Evolutionary conservation across 495 filamentous ascomycete species (phyloP).

Genomic region (Bryoglossum gracile): DNA sequence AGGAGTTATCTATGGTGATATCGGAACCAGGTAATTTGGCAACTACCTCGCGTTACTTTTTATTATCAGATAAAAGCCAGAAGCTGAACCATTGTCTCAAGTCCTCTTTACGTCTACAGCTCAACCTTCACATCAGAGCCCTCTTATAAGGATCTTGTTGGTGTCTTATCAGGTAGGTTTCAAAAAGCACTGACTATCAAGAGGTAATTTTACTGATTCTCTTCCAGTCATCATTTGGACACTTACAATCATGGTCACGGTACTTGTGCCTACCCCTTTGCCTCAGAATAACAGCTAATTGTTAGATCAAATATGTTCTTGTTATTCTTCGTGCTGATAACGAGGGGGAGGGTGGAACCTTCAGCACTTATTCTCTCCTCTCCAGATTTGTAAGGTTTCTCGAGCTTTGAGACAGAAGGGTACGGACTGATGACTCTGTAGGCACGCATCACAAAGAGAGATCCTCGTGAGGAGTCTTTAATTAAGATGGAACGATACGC

Average conservation of each 20-base stretch:
- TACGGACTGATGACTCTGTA: background rate
- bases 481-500: conserved; percentile 52
- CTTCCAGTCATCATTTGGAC: conserved; percentile 69
- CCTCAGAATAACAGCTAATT: background rate
- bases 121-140: conserved; percentile 54
- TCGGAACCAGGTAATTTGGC: no score
- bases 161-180: conserved; percentile 30
- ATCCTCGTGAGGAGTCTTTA: conserved; percentile 19
- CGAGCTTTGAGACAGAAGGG: background rate
- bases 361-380: conserved; percentile 60
- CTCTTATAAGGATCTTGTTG: conserved; percentile 51
- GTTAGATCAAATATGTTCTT: conserved; percentile 47
- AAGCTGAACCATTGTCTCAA: no score
- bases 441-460: conserved; percentile 27
- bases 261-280: conserved; percentile 34
- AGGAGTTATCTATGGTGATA: conserved; percentile 50
- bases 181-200: conserved; percentile 37
- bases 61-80: no score
- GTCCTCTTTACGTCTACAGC: conserved; percentile 63
- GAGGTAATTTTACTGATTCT: conserved; percentile 56
- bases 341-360: conserved; percentile 71
- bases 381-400: conserved; percentile 43
- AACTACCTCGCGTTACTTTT: no score
- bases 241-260: conserved; percentile 63
- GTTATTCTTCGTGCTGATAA: conserved; percentile 64